phyloP scores from a whole-genome alignment of 2,329 filamentous ascomycete species.

The Exophiala spinifera region DNA sequence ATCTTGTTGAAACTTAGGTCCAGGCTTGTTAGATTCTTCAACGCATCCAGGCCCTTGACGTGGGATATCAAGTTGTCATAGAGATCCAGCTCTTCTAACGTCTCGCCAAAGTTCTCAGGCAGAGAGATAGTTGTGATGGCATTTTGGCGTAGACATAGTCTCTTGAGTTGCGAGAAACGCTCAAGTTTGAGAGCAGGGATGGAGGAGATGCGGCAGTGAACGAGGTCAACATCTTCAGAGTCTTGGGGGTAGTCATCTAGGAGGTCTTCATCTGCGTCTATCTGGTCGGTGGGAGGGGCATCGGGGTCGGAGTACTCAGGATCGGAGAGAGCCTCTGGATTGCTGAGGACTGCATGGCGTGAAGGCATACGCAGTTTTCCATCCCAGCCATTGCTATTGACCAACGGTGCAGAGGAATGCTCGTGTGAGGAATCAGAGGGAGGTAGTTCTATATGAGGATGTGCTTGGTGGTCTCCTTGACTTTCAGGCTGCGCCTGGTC shows the following conservation, averaged over 20 bases:
- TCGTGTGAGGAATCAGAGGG: conserved; percentile 1
- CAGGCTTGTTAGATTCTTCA: conserved; percentile 71
- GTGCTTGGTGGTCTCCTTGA: conserved; percentile 1
- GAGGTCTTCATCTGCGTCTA: conserved; percentile 74
- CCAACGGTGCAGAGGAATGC: conserved; percentile 11
- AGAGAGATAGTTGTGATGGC: conserved; percentile 77
- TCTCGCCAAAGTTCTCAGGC: conserved; percentile 62
- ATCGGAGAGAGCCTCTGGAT: conserved; percentile 79
- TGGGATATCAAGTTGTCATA: conserved; percentile 95
- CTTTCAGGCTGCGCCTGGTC: conserved; percentile 9
- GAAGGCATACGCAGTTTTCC: conserved; percentile 40
- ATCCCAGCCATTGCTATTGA: conserved; percentile 46
- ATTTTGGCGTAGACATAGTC: conserved; percentile 91
- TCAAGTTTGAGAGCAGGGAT: conserved; percentile 76
- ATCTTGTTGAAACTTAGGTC: conserved; percentile 99
- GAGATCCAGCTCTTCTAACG: conserved; percentile 80
- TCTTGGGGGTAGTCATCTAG: conserved; percentile 51
- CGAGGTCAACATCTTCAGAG: conserved; percentile 74
- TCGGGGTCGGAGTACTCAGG: conserved; percentile 77
- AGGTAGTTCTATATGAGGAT: conserved; percentile 18
- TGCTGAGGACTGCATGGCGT: conserved; percentile 69
- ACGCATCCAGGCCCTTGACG: conserved; percentile 75
- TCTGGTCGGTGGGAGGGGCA: conserved; percentile 66
- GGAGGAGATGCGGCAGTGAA: conserved; percentile 80
- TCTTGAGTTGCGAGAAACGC: conserved; percentile 71